Evolutionary conservation across 805 yeast species (phyloP).

Genomic region (Wickerhamiella vanderwaltii): DNA sequence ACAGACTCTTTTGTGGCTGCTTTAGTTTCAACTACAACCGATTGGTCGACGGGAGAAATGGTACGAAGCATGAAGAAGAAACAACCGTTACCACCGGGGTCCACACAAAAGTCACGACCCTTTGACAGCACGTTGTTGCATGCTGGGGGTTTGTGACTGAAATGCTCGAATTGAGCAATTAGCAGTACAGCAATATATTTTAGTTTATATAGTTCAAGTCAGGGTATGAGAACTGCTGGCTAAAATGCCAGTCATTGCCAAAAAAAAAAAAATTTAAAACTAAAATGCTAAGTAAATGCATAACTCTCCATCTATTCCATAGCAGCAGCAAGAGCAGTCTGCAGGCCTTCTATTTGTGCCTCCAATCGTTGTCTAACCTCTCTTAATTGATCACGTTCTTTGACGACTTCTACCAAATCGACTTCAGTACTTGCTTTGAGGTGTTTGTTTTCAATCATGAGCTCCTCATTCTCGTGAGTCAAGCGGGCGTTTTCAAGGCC

Average conservation of each 20-base stretch:
- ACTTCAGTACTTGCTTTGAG: slow-evolving; percentile 14
- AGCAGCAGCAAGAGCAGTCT: slow-evolving; percentile 18
- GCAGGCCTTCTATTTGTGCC: slow-evolving; percentile 20
- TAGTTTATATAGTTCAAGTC: too few relatives aligned
- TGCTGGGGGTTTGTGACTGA: too few relatives aligned
- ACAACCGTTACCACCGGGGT: too few relatives aligned
- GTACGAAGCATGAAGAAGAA: slow-evolving; percentile 21
- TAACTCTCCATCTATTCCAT: too few relatives aligned
- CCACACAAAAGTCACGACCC: too few relatives aligned
- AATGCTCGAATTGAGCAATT: too few relatives aligned
- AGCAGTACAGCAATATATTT: too few relatives aligned
- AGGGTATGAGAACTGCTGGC: too few relatives aligned
- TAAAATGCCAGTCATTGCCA: too few relatives aligned
- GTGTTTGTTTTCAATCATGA: slow-evolving; percentile 24
- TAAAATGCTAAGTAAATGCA: too few relatives aligned
- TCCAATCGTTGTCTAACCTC: slow-evolving; percentile 19
- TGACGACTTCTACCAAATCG: slow-evolving; percentile 14
- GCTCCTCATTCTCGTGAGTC: slow-evolving; percentile 57
- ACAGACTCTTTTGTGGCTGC: slow-evolving; percentile 21
- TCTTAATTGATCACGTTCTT: slow-evolving; percentile 13
- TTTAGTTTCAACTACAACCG: slow-evolving; percentile 21
- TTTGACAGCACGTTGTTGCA: too few relatives aligned
- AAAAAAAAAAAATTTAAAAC: too few relatives aligned
- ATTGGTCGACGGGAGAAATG: slow-evolving; percentile 25
- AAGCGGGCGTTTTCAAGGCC: slow-evolving; percentile 65